Percentiles rank a stretch among this genome's conserved stretches.
Conservation (phyloP, 2,329 filamentous ascomycete species). For the Alternaria metachromatica region DNA sequence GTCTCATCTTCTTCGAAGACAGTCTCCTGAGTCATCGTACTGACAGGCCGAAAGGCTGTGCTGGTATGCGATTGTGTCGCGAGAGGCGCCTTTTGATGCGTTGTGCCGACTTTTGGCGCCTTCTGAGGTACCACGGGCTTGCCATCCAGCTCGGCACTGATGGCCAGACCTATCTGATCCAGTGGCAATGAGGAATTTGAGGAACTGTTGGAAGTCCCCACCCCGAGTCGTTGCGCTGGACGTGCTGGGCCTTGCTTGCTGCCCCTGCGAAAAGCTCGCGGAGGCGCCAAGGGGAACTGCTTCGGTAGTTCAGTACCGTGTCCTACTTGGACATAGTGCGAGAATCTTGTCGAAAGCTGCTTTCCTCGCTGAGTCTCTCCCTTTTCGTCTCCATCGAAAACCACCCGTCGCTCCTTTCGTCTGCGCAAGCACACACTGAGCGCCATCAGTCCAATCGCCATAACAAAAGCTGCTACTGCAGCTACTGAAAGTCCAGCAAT, state of each 20-base stretch:
- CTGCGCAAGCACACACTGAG: constrained; percentile 45
- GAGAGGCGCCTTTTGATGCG: constrained; percentile 10
- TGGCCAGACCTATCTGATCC: constrained; percentile 48
- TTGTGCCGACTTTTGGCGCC: constrained; percentile 4
- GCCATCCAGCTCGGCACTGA: constrained; percentile 45
- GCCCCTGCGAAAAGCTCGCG: constrained; percentile 15
- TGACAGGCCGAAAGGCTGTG: constrained; percentile 32
- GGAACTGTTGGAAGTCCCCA: constrained; percentile 27
- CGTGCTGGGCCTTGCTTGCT: constrained; percentile 5
- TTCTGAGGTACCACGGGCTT: constrained; percentile 22
- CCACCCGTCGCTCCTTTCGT: constrained; percentile 39
- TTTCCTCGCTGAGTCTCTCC: constrained; percentile 14
- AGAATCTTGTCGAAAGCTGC: constrained; percentile 30
- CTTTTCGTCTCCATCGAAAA: constrained; percentile 31
- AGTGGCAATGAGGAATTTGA: constrained; percentile 32
- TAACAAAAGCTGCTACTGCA: constrained; percentile 44
- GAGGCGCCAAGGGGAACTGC: constrained; percentile 24
- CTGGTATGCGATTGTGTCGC: constrained; percentile 10
- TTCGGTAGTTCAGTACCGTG: constrained; percentile 13
- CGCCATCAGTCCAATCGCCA: constrained; percentile 49
- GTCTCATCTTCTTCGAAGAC: constrained; percentile 49
- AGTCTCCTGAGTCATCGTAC: constrained; percentile 44
- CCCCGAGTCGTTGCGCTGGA: constrained; percentile 28
- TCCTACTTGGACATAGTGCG: constrained; percentile 24
- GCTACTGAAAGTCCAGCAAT: constrained; percentile 49